Percentiles rank a stretch among this genome's conserved stretches.
Evolutionary conservation across 768 basidiomycete genomes (phyloP).

Genomic region (Daedaleopsis sinensis): DNA sequence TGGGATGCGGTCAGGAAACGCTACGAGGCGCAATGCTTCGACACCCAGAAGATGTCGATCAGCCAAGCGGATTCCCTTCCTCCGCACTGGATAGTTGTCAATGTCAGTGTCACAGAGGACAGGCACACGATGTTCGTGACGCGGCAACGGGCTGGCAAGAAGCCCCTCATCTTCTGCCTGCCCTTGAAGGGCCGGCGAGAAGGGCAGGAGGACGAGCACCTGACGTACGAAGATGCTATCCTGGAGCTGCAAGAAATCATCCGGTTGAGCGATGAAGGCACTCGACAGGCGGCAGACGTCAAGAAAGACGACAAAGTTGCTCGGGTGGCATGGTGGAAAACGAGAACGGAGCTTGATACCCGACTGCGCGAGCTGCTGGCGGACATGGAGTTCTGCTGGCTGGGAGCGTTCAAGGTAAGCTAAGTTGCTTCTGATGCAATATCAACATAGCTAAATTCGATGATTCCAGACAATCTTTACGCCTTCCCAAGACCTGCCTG

Average conservation of each 20-base stretch:
- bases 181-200: conserved; percentile 86
- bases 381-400: conserved; percentile 94
- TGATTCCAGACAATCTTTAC: conserved; percentile 61
- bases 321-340: conserved; percentile 84
- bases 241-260: conserved; percentile 81
- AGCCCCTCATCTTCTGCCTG: conserved; percentile 84
- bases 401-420: conserved; percentile 95
- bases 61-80: conserved; percentile 58
- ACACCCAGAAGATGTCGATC: conserved; percentile 44
- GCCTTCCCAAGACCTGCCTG: conserved; percentile 43
- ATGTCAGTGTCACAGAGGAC: conserved; percentile 83
- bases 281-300: conserved; percentile 71
- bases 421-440: not conserved
- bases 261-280: conserved; percentile 72
- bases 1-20: conserved; percentile 63
- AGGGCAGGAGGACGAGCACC: conserved; percentile 67
- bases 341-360: conserved; percentile 73
- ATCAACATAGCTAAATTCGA: not conserved
- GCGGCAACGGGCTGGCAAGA: conserved; percentile 62
- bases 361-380: conserved; percentile 74
- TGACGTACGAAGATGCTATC: conserved; percentile 76
- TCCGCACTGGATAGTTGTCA: conserved; percentile 79
- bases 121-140: conserved; percentile 82
- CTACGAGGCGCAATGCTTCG: conserved; percentile 51
- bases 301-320: conserved; percentile 67